Base-by-base conservation (phyloP, 495 filamentous ascomycete species). In the Hyaloscypha variabilis region DNA sequence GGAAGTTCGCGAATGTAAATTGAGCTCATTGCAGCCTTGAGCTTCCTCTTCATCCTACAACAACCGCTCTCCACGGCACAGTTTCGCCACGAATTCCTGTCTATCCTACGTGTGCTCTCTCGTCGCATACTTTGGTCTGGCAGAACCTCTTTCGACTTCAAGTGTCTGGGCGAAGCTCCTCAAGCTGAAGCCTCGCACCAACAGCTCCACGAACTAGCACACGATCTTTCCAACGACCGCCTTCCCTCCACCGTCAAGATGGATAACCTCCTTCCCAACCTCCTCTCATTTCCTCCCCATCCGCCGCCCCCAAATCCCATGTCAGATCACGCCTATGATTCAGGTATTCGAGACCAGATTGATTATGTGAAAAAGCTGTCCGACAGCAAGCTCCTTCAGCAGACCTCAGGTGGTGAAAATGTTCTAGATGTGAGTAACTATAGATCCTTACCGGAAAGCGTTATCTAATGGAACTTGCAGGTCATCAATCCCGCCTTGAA, bases 211-310 rank as follows among this genome's bases (percentile, higher is more conserved):
- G 26, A 58, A 30, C 28, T 8, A 34, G 10, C 57, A 36, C 57
- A 39, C 57, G 30, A 59, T 39, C 57, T 39, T 13, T 42, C 57
- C 21, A 36, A 59, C 39, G 3, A 17, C 39, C 39, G 17, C 11
- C 39, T 46, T 46, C 11, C 19, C 39, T 46, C 39, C 39, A 3
- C 39, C 39, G 21, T 57, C 66, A 65, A 31, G 19, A 76, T 77
- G 75, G 76, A 79, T 17, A 68, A 71, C 19, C 31, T 77, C 19
- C 66, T 80, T 13, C 72, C 74, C 24, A 74, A 74, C 53, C 66
- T 80, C 19, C 72, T 80, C 19, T 59, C 75, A 13, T 80, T 79
- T 30, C 78, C 78, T 28, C 73, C 75, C n/a, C 75, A 80, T 54
- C 78, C 78, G 28, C 72, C 75, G 11, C 74, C 75, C 39, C 60